Evolutionary conservation across 441 rosid species (phyloP).

Genomic region (Dalechampia spathulata): DNA sequence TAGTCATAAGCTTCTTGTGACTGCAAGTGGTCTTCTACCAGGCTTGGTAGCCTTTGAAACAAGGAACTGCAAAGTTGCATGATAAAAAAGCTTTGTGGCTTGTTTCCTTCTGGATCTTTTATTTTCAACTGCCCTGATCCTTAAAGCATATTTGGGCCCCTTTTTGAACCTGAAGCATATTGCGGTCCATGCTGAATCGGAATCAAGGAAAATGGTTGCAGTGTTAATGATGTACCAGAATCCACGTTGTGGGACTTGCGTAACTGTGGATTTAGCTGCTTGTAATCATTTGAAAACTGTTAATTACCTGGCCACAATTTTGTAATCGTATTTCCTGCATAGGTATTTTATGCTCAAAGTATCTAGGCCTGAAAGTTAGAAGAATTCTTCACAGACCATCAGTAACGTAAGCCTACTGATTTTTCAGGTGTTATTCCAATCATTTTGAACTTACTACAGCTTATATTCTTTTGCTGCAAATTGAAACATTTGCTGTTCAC

Average conservation of each 20-base stretch:
- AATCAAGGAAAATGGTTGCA: too few species aligned
- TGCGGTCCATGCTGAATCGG: too few species aligned
- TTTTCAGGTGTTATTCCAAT: not conserved
- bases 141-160: too few species aligned
- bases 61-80: not conserved
- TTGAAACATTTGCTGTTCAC: not conserved
- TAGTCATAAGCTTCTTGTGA: not conserved
- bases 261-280: not conserved
- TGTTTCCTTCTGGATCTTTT: too few species aligned
- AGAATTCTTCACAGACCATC: conserved; percentile 6
- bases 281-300: not conserved
- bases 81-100: too few species aligned
- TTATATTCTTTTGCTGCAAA: not conserved
- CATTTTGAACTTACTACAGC: not conserved
- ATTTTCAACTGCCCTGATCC: too few species aligned
- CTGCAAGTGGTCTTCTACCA: not conserved
- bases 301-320: not conserved
- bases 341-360: not conserved
- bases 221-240: too few species aligned
- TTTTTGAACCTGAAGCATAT: too few species aligned
- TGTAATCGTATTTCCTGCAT: not conserved
- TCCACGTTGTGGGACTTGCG: not conserved
- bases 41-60: not conserved
- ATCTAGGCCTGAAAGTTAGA: not conserved
- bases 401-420: not conserved